Percentiles rank a stretch among this genome's conserved stretches.
Conservation (phyloP, 768 basidiomycete species). For the Lactarius sanguifluus region DNA sequence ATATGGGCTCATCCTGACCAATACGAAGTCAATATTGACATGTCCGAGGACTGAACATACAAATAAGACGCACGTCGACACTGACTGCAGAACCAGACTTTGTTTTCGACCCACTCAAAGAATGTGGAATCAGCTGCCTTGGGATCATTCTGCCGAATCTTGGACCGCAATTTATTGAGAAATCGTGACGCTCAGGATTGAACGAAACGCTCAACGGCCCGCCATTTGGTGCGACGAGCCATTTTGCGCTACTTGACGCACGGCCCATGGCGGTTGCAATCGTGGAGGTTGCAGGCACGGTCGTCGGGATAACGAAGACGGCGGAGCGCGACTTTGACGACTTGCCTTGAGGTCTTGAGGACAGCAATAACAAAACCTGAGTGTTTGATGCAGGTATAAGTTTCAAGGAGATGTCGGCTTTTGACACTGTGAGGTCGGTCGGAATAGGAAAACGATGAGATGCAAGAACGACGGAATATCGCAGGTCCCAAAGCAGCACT, state of each 20-base stretch:
- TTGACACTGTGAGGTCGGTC: slow-evolving; percentile 38
- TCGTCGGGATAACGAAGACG: slow-evolving; percentile 59
- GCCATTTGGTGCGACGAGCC: slow-evolving; percentile 40
- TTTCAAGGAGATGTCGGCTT: slow-evolving; percentile 36
- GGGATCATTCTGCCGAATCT: slow-evolving; percentile 45
- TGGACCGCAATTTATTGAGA: slow-evolving; percentile 40
- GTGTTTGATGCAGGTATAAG: slow-evolving; percentile 41
- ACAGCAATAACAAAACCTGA: slow-evolving; percentile 54
- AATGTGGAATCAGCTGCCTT: slow-evolving; percentile 60
- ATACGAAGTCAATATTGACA: neutral
- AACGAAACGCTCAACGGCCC: slow-evolving; percentile 16
- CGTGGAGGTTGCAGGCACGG: slow-evolving; percentile 53
- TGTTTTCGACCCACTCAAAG: slow-evolving; percentile 54
- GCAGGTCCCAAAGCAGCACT: slow-evolving; percentile 67
- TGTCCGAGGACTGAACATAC: neutral
- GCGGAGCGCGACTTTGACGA: slow-evolving; percentile 42
- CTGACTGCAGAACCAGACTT: neutral
- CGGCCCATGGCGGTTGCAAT: slow-evolving; percentile 65
- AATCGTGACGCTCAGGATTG: slow-evolving; percentile 34
- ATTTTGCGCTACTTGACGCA: slow-evolving; percentile 43
- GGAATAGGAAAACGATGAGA: slow-evolving; percentile 53
- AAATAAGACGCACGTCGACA: neutral
- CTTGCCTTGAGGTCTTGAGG: slow-evolving; percentile 35
- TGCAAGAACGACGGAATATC: slow-evolving; percentile 63
- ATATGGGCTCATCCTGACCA: slow-evolving; percentile 20